phyloP scores from a whole-genome alignment of 305 asterid species.

The Rubia peregrina region DNA sequence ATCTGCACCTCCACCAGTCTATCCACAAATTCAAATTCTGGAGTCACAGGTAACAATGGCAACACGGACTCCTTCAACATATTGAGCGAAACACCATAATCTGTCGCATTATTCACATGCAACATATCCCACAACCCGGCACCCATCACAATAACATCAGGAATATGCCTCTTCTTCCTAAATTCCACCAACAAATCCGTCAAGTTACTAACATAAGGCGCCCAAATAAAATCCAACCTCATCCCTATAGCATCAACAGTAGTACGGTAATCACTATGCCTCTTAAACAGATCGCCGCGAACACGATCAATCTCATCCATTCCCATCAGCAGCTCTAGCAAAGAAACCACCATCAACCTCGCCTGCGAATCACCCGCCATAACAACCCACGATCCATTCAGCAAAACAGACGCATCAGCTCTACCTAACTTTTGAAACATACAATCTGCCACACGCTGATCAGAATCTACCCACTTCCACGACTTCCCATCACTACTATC shows the following conservation, averaged over 20 bases:
- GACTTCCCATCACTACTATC: constrained; percentile 26
- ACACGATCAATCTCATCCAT: constrained; percentile 39
- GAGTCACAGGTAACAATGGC: constrained; percentile 55
- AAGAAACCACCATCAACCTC: constrained; percentile 64
- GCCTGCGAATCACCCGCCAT: constrained; percentile 92
- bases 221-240: constrained; percentile 89
- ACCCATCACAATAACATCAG: constrained; percentile 81
- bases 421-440: constrained; percentile 59
- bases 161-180: constrained; percentile 36
- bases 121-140: constrained; percentile 92
- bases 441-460: constrained; percentile 44
- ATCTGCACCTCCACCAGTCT: constrained; percentile 28
- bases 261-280: constrained; percentile 75
- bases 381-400: constrained; percentile 89
- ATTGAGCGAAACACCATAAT: constrained; percentile 47
- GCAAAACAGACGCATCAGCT: constrained; percentile 63
- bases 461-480: constrained; percentile 65
- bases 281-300: constrained; percentile 69
- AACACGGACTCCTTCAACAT: constrained; percentile 43
- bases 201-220: constrained; percentile 64
- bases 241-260: constrained; percentile 61
- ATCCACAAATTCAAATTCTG: constrained; percentile 27
- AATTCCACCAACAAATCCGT: constrained; percentile 39
- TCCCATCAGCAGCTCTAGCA: constrained; percentile 67
- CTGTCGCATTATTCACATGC: constrained; percentile 51